Base-by-base conservation (phyloP, 2,329 filamentous ascomycete species). In the Trichoderma oligosporum region DNA sequence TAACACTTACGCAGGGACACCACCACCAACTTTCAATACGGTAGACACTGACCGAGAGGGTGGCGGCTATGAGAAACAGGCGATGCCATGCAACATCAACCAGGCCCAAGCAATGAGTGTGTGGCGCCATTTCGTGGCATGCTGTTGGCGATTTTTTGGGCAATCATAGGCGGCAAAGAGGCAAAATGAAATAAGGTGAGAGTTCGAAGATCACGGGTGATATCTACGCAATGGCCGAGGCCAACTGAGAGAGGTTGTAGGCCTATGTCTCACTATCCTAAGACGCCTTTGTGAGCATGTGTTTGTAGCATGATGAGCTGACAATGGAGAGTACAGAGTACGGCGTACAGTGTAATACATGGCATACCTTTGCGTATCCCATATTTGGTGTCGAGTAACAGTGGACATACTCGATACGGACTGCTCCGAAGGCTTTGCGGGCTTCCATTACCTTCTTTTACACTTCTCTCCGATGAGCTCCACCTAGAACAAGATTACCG, bases 41-140 rank as follows among this genome's bases (percentile, higher is more conserved):
- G 22, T 16, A 35, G 29, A 47, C 14, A 24, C 33, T 5, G 33
- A 29, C 14, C 16, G n/a, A 29, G 22, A 51, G 22, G 6, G 36
- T 41, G 48, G 36, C 48, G 35, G 36, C 48, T 41, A 52, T 27
- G 24, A 52, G 36, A 45, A 45, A 29, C 42, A 45, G 24, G 48
- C 48, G 48, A 52, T 25, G 27, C 36, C 48, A 39, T 39, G 35
- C 25, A 27, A 41, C 36, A 20, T 52, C 22, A 44, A 31, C 27
- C 27, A 31, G 11, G 27, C 27, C 6, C 27, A 31, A 31, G 27
- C 27, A 31, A 31, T 6, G 11, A 31, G 18, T 18, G 16, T 29
- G 36, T 52, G 48, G 24, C 27, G 48, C 36, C 36, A 52, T 35
- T 31, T 16, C 16, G 24, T 52, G 9, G 9, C 48, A 39, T 22